Base-by-base conservation (phyloP, 2,329 filamentous ascomycete genomes). In the Ambrosiella xylebori region DNA sequence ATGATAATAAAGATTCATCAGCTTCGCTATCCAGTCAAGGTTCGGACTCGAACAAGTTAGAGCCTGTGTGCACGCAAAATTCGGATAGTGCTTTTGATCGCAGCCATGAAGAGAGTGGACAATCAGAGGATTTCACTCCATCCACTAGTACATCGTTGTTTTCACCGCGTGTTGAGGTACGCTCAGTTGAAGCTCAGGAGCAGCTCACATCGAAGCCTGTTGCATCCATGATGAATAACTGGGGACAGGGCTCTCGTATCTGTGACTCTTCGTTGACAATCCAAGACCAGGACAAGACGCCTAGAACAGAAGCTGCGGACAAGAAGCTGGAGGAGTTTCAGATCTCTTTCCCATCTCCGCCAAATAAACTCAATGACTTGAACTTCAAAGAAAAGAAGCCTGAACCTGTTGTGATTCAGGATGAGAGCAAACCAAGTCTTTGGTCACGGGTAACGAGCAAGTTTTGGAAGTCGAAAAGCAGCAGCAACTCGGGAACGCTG, bases 391-490 rank as follows among this genome's bases (percentile, higher is more conserved):
- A 39, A n/a, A 52, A 57, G 45, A 36, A 41, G 15, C 37, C 45
- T n/a, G 44, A 50, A 36, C 44, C 41, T 13, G 47, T 52, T 45
- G 47, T 38, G 13, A 57, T 58, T 54, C 56, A 60, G 12, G 52
- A 44, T 35, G 59, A 51, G 36, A 50, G 37, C 11, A 60, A 56
- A 38, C 59, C 51, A 19, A 51, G 49, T n/a, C 52, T 60, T 15
- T 60, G 59, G 59, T 45, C 37, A 19, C 59, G 59, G 52, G 40
- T 60, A 17, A 54, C 59, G 37, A 57, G 38, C 44, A 60, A 45
- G 49, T 27, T 60, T 40, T 51, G 55, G 52, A 49, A 45, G 12
- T 17, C 38, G 13, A 50, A 45, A 27, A 39, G 40, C 47, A 13
- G 2, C 5, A 35, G 47, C n/a, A 41, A n/a, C 35, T 51, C 47